Base-by-base conservation (phyloP, 441 rosid species). In the Raphanus hybrid region DNA sequence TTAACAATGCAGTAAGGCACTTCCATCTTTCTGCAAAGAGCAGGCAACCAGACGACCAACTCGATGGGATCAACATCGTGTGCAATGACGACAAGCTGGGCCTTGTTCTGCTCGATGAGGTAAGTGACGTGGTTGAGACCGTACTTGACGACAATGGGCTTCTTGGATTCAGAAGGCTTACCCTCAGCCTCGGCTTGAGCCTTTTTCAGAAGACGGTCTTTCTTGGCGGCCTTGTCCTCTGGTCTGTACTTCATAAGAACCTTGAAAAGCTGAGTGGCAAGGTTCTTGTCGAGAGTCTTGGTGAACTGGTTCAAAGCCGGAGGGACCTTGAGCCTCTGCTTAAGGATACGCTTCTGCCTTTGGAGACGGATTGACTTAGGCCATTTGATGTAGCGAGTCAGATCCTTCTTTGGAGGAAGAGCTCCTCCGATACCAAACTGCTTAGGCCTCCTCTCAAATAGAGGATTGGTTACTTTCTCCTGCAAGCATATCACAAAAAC, bases 21-120 rank as follows among this genome's bases (percentile, higher is more conserved):
- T 80, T 93, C 98, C 98, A 91, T 90, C 74, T 93, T 93, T 60
- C 97, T 84, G 82, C 98, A 89, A 43, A 91, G 35, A 3, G 97
- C 93, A 3, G 97, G 97, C 4, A 92, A 78, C 97, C 97, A 92
- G 7, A 92, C 92, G 15, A 92, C 97, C 78, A 89, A 71, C 87
- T 92, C 98, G 2, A 92, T 92, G 0, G 97, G 98, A 76, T 92
- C 98, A 34, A 92, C 98, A 73, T 92, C 97, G 69, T 91, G 97
- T 0, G 98, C 98, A 52, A 92, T 92, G 35, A 91, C 91, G 3
- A 92, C 97, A 81, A 92, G 58, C 52, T 92, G 96, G 1, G 98
- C 98, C 84, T 92, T 92, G 82, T 91, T 90, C 98, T 93, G 93
- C 86, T 91, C 96, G 26, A 91, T 89, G 58, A 91, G 89, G 83